Base-by-base conservation (phyloP, 805 yeast genomes). In the Metschnikowia lochheadii region DNA sequence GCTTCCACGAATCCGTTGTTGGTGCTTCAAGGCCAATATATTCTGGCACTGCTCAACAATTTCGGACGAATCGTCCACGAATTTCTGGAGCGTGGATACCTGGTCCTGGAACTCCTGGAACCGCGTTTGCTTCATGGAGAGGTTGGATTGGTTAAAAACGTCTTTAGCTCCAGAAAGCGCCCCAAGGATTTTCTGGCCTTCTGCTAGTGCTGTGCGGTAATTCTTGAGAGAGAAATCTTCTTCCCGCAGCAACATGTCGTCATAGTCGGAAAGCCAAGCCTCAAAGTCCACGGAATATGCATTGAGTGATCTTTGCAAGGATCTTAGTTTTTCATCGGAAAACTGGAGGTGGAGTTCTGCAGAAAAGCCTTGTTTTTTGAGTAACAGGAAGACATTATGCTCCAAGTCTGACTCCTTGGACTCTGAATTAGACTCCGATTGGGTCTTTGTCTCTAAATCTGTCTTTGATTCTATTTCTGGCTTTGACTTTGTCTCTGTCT, bases 41-140 rank as follows among this genome's bases (percentile, higher is more conserved):
- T 65, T 68, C 53, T 79, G 82, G 21, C 86, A 85, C 34, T 76
- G 75, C 15, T 79, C 83, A 20, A 77, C 69, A 77, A 87, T 82
- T 7, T 61, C 63, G 44, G 73, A 75, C 1, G 85, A 79, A 15
- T 67, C 63, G 2, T 67, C 68, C 29, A 84, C 66, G 51, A 77
- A 77, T 1, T 50, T 51, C 46, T 69, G 66, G 49, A 86, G 65
- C 23, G 65, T 67, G 15, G 59, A 56, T 26, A 67, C 50, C 44
- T 58, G 57, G 15, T 49, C 49, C 40, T 55, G 58, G 50, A 68
- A 67, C 4, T 54, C 55, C n/a, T 35, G 40, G 23, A 23, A 35
- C 3, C 46, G 46, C 11, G 4, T 11, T n/a, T 23, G 40, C 26
- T 57, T 59, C 14, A 51, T 35, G 18, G 57, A 46, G 40, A 56